phyloP scores from a whole-genome alignment of 139 green algal species.

The Chlamydomonas applanata region DNA sequence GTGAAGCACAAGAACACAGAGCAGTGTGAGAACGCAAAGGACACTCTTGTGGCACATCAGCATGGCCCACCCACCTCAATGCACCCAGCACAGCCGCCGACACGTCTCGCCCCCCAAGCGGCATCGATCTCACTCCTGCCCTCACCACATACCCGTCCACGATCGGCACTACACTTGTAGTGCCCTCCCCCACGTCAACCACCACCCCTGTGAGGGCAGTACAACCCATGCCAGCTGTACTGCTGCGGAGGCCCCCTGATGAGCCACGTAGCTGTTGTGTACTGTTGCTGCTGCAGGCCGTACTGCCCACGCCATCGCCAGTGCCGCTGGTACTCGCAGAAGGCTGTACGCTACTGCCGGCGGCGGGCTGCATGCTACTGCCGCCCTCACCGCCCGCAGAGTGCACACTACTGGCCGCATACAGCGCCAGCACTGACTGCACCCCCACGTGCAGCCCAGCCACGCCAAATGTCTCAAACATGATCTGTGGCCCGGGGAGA shows the following conservation, averaged over 20 bases:
- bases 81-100: slow-evolving; percentile 56
- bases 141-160: slow-evolving; percentile 77
- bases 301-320: no score
- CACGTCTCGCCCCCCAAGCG: slow-evolving; percentile 65
- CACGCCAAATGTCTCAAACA: slow-evolving; percentile 87
- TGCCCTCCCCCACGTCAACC: slow-evolving; percentile 75
- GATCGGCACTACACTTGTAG: slow-evolving; percentile 77
- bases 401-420: slow-evolving; percentile 21
- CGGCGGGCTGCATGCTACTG: no score
- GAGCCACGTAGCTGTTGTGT: neutral
- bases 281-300: neutral
- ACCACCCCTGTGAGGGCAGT: slow-evolving; percentile 67
- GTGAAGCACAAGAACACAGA: neutral
- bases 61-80: slow-evolving; percentile 24
- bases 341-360: no score
- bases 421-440: slow-evolving; percentile 59
- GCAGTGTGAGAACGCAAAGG: neutral
- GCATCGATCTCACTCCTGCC: slow-evolving; percentile 59
- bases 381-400: neutral
- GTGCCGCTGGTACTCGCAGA: no score
- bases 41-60: neutral
- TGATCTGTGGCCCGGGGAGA: slow-evolving; percentile 43
- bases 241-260: neutral
- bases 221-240: neutral
- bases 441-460: slow-evolving; percentile 76